Base-by-base conservation (phyloP, 768 basidiomycete species). In the Rhodotorula babjevae region DNA sequence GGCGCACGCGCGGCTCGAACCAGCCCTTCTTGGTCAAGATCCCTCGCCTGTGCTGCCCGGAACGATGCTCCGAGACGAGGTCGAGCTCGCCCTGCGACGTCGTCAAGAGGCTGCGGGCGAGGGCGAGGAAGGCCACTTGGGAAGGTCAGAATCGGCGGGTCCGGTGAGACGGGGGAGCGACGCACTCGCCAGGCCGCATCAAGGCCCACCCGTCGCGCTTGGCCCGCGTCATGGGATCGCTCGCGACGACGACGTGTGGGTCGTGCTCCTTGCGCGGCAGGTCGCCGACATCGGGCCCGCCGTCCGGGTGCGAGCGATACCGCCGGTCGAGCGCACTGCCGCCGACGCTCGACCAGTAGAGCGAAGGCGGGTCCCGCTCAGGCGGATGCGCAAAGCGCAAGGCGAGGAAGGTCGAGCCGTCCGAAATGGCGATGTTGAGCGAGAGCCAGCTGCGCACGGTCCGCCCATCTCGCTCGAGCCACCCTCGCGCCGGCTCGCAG, bases 201-300 rank as follows among this genome's bases (percentile, higher is more conserved):
- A 61, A n/a, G 9, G 25, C 0, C 67, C 67, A 68, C 31, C 57
- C 61, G 16, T 55, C 44, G 23, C 42, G 55, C 16, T 50, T 12
- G 10, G 23, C 55, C 44, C 31, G 1, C 23, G 50, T 68, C 67
- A 68, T 68, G 3, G 67, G 67, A 21, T 68, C 67, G 61, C 67
- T 68, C 21, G 61, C 67, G 46, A 68, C 67, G 31, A 68, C 67
- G 46, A 68, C 61, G 33, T 68, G 67, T 27, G 42, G 12, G 36
- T 25, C 27, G 16, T 63, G 53, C 52, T 47, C 21, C 19, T 7
- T 16, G 10, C 67, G 21, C 55, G 27, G 21, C 14, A 11, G 18
- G 8, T 25, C 16, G 18, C 67, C 67, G 18, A 57, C 46, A 27
- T 58, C 61, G 4, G 6, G 1, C 42, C 40, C 61, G 14, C 46